These are phyloP conservation scores for Thymus quinquecostatus DNA, from an alignment of 257 asterid species.

Conservation along the genomic window DNA sequence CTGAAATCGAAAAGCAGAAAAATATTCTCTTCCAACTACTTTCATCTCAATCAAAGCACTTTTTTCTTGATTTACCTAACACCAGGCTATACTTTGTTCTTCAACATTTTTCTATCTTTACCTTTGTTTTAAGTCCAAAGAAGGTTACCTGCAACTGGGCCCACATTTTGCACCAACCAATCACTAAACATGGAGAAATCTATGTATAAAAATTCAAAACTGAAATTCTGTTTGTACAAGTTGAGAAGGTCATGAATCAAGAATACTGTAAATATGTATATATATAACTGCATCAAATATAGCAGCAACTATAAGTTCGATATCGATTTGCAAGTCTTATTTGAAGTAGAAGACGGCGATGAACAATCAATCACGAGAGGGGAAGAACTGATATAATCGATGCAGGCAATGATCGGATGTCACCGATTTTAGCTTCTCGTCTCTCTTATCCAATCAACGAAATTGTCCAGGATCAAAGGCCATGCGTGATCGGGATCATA, in stretches of 20 bases:
- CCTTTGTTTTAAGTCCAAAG: slow-evolving; percentile 25
- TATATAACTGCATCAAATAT: slow-evolving; percentile 17
- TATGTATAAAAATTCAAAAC: slow-evolving; percentile 18
- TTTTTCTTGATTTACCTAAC: slow-evolving; percentile 37
- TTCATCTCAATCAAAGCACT: slow-evolving; percentile 28
- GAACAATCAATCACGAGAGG: slow-evolving; percentile 15
- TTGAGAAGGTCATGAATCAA: slow-evolving; percentile 16
- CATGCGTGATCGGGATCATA: slow-evolving; percentile 62
- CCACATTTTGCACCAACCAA: slow-evolving; percentile 37
- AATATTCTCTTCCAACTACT: slow-evolving; percentile 16
- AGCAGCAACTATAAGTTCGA: slow-evolving; percentile 15
- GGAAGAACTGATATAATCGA: not conserved
- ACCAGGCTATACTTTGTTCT: slow-evolving; percentile 33
- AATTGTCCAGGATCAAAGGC: slow-evolving; percentile 65
- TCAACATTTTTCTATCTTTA: slow-evolving; percentile 20
- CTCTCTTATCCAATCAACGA: slow-evolving; percentile 62
- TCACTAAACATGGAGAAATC: slow-evolving; percentile 19
- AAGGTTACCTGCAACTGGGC: slow-evolving; percentile 37
- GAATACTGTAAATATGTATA: not conserved
- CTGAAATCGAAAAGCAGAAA: not conserved
- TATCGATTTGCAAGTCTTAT: slow-evolving; percentile 17
- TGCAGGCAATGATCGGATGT: slow-evolving; percentile 4
- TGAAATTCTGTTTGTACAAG: slow-evolving; percentile 22
- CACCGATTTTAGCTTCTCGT: slow-evolving; percentile 34
- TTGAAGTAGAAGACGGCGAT: slow-evolving; percentile 7